These are phyloP conservation scores for Smittium culicis DNA, from an alignment of 371 early-diverging fungal genomes.

Conservation along the genomic window DNA sequence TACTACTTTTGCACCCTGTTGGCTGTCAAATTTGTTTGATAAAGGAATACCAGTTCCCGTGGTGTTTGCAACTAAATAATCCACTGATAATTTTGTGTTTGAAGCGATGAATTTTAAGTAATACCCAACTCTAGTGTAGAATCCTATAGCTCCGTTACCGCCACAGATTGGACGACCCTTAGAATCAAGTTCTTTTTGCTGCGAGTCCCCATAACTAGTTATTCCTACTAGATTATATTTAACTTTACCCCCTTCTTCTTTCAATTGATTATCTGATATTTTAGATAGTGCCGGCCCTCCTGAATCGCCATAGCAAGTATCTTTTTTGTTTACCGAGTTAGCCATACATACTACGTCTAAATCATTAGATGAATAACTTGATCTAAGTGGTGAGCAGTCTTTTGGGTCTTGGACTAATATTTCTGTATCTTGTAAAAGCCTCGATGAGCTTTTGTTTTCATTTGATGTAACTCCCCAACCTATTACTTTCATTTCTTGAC, in stretches of 20 bases:
- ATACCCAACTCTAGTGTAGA: slow-evolving; percentile 28
- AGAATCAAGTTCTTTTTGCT: neutral
- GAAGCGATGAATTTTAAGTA: slow-evolving; percentile 25
- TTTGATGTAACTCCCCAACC: slow-evolving; percentile 16
- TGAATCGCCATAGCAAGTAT: slow-evolving; percentile 36
- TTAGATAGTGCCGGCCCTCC: slow-evolving; percentile 31
- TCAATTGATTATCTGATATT: slow-evolving; percentile 2
- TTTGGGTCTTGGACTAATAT: neutral
- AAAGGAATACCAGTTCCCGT: slow-evolving; percentile 2
- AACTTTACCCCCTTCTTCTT: neutral
- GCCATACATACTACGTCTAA: slow-evolving; percentile 30
- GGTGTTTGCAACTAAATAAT: slow-evolving; percentile 15
- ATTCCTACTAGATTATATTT: slow-evolving; percentile 26
- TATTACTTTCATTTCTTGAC: slow-evolving; percentile 16
- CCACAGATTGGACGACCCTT: slow-evolving; percentile 18
- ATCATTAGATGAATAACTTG: slow-evolving; percentile 12
- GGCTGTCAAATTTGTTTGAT: neutral
- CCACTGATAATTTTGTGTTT: slow-evolving; percentile 17
- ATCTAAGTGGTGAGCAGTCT: neutral
- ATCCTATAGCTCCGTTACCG: slow-evolving; percentile 22
- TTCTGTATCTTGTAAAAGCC: neutral
- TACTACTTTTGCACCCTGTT: neutral
- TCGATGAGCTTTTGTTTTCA: neutral
- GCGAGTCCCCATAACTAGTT: slow-evolving; percentile 30
- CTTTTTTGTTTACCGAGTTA: slow-evolving; percentile 22